Percentiles rank a stretch among this genome's conserved stretches.
Evolutionary conservation across 2,329 filamentous ascomycete species (phyloP).

Genomic region (Macroventuria anomochaeta): DNA sequence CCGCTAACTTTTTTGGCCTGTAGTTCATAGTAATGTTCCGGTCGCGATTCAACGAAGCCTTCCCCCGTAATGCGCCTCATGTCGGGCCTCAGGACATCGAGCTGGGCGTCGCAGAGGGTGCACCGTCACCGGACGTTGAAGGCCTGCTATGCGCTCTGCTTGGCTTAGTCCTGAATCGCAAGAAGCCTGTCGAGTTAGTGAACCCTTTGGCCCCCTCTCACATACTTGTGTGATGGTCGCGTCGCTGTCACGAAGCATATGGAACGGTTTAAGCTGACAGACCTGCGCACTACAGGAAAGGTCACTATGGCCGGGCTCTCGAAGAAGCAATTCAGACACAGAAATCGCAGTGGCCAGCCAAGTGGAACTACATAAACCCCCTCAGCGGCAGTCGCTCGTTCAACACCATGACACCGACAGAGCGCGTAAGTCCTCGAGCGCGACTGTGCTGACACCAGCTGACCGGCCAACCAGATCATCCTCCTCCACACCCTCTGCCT

Average conservation of each 20-base stretch:
- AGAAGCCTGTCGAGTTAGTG: slow-evolving; percentile 97
- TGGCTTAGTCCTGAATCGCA: slow-evolving; percentile 88
- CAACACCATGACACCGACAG: slow-evolving; percentile 77
- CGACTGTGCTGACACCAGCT: slow-evolving; percentile 20
- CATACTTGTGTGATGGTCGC: slow-evolving; percentile 31
- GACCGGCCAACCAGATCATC: slow-evolving; percentile 66
- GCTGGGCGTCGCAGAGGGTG: slow-evolving; percentile 76
- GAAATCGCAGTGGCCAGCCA: slow-evolving; percentile 83
- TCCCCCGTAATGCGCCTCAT: slow-evolving; percentile 84
- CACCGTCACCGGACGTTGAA: slow-evolving; percentile 85
- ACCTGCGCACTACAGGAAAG: slow-evolving; percentile 65
- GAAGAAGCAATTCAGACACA: slow-evolving; percentile 90
- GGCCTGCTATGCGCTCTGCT: slow-evolving; percentile 88
- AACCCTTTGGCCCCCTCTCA: slow-evolving; percentile 24
- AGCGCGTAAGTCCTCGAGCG: slow-evolving; percentile 69
- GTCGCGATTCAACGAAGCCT: slow-evolving; percentile 87
- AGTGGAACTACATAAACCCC: slow-evolving; percentile 85
- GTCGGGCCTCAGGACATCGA: slow-evolving; percentile 97
- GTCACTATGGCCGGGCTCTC: slow-evolving; percentile 89
- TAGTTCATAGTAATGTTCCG: slow-evolving; percentile 99
- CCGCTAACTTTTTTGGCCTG: slow-evolving; percentile 41
- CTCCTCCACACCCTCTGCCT: slow-evolving; percentile 82
- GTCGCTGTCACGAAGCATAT: slow-evolving; percentile 3
- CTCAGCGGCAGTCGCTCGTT: slow-evolving; percentile 82
- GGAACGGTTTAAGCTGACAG: slow-evolving; percentile 40